These are phyloP conservation scores for Diaporthe ilicicola DNA, from an alignment of 2,329 filamentous ascomycete genomes.

Conservation along the genomic window DNA sequence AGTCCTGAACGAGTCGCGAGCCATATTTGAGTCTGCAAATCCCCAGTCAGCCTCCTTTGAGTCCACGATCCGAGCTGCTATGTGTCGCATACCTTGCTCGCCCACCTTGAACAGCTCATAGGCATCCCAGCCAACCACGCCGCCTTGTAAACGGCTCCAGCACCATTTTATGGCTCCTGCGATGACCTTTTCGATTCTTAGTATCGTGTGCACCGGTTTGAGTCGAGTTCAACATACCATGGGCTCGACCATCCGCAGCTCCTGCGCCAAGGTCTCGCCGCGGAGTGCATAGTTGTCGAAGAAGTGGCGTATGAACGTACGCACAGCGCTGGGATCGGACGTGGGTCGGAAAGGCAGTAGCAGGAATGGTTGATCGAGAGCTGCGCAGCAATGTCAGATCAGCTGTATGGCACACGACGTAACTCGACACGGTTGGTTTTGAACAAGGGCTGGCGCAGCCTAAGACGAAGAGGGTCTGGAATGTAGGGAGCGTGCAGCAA, in stretches of 20 bases:
- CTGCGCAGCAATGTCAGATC: slow-evolving; percentile 52
- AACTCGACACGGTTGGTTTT: background rate
- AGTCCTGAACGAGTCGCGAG: slow-evolving; percentile 91
- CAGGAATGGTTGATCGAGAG: slow-evolving; percentile 89
- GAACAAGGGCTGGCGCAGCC: slow-evolving; percentile 31
- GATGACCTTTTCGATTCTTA: slow-evolving; percentile 71
- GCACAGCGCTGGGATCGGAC: slow-evolving; percentile 89
- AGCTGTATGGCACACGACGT: slow-evolving; percentile 32
- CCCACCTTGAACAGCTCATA: slow-evolving; percentile 97
- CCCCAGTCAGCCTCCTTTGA: slow-evolving; percentile 4
- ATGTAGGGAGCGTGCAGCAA: slow-evolving; percentile 33
- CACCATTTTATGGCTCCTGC: slow-evolving; percentile 98
- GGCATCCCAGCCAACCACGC: slow-evolving; percentile 95
- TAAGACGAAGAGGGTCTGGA: slow-evolving; percentile 23
- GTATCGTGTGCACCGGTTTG: slow-evolving; percentile 23
- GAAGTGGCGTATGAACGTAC: slow-evolving; percentile 91
- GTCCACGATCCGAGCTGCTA: slow-evolving; percentile 10
- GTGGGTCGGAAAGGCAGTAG: slow-evolving; percentile 93
- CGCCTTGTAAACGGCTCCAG: slow-evolving; percentile 90
- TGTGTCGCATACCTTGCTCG: slow-evolving; percentile 76
- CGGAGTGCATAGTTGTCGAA: slow-evolving; percentile 76
- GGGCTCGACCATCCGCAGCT: slow-evolving; percentile 90
- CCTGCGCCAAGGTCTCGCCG: slow-evolving; percentile 79
- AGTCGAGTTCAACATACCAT: slow-evolving; percentile 71
- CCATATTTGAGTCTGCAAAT: slow-evolving; percentile 82